Conservation (phyloP, 2,329 filamentous ascomycete genomes). For the Penicillium nordicum region DNA sequence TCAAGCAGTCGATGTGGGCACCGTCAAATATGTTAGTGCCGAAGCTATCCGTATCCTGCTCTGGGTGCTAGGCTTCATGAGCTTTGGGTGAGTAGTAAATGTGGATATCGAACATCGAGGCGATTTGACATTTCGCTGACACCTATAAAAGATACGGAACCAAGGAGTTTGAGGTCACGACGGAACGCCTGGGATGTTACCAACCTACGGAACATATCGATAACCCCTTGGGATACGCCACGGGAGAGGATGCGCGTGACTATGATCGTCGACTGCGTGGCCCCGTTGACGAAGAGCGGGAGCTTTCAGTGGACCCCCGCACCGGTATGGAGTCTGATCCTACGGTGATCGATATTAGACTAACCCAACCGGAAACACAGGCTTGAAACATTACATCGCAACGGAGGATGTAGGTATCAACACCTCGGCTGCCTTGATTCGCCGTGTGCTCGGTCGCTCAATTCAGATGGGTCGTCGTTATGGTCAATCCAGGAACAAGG, state of each 20-base stretch:
- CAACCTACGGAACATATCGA: slow-evolving; percentile 81
- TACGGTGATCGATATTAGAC: not conserved
- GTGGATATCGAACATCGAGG: not conserved
- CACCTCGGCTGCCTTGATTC: slow-evolving; percentile 75
- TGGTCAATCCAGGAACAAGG: slow-evolving; percentile 60
- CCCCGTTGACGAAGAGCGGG: slow-evolving; percentile 72
- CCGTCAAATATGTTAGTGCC: slow-evolving; percentile 83
- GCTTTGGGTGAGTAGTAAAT: slow-evolving; percentile 61
- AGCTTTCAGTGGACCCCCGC: slow-evolving; percentile 72
- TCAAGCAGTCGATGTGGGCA: slow-evolving; percentile 89
- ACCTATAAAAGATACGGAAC: slow-evolving; percentile 53
- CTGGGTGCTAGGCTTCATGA: slow-evolving; percentile 86
- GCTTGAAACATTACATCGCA: slow-evolving; percentile 90
- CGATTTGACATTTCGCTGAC: not conserved
- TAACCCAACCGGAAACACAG: slow-evolving; percentile 28
- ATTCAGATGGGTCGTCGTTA: slow-evolving; percentile 80
- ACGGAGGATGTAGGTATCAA: slow-evolving; percentile 75
- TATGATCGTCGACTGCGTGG: slow-evolving; percentile 80
- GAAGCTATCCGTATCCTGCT: slow-evolving; percentile 88
- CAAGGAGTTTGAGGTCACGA: slow-evolving; percentile 80
- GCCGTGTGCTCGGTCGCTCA: slow-evolving; percentile 66
- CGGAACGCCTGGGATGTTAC: slow-evolving; percentile 75
- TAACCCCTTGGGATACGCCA: slow-evolving; percentile 77
- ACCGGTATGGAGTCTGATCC: slow-evolving; percentile 50
- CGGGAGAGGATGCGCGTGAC: slow-evolving; percentile 77